phyloP scores from a whole-genome alignment of 1,284 basidiomycete species.

The Cryptococcus sp. region DNA sequence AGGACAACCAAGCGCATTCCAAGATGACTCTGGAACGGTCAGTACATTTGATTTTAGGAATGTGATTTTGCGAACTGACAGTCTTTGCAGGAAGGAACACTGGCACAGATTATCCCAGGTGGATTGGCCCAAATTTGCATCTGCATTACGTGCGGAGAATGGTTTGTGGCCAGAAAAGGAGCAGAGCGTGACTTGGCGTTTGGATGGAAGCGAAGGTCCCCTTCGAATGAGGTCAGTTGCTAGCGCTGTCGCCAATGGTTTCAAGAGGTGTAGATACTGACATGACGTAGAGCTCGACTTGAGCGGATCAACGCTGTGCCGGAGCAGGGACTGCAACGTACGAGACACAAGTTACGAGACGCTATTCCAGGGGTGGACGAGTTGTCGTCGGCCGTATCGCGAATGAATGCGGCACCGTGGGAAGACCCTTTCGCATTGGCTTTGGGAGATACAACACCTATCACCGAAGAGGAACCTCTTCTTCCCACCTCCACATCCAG shows the following conservation, averaged over 20 bases:
- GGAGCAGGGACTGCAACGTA: slow-evolving; percentile 41
- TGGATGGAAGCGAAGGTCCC: slow-evolving; percentile 87
- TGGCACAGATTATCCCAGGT: slow-evolving; percentile 46
- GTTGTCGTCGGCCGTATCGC: slow-evolving; percentile 62
- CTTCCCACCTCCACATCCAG: background rate
- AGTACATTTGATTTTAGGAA: slow-evolving; percentile 5
- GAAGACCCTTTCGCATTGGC: slow-evolving; percentile 74
- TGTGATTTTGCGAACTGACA: slow-evolving; percentile 10
- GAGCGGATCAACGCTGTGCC: slow-evolving; percentile 39
- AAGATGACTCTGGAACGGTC: slow-evolving; percentile 47
- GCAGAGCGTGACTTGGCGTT: slow-evolving; percentile 63
- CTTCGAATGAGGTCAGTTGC: slow-evolving; percentile 69
- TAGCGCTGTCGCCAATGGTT: background rate
- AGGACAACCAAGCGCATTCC: slow-evolving; percentile 42
- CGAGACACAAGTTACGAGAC: slow-evolving; percentile 54
- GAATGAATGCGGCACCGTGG: slow-evolving; percentile 73
- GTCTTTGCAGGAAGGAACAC: slow-evolving; percentile 45
- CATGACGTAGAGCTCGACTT: slow-evolving; percentile 29
- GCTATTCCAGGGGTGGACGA: slow-evolving; percentile 62
- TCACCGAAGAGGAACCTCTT: slow-evolving; percentile 62
- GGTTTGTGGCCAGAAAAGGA: slow-evolving; percentile 72
- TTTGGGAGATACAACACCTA: slow-evolving; percentile 62
- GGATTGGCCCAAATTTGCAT: slow-evolving; percentile 50
- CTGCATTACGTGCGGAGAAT: slow-evolving; percentile 59
- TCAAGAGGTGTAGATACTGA: background rate